Conservation (phyloP, 768 basidiomycete genomes). For the Hericium erinaceus region DNA sequence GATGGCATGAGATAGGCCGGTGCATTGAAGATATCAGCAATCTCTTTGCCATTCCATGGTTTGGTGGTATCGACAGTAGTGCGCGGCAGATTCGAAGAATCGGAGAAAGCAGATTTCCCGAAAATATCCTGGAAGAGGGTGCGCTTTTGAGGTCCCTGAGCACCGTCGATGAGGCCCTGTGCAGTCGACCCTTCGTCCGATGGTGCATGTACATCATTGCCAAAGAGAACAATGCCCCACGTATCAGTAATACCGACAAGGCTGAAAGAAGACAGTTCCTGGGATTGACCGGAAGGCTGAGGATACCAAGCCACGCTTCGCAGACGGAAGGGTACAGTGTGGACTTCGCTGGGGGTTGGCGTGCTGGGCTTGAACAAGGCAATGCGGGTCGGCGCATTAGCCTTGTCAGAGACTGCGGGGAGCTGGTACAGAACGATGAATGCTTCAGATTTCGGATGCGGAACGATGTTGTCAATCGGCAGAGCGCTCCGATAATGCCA, state of each 20-base stretch:
- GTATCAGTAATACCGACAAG: constrained; percentile 62
- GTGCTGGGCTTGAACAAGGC: constrained; percentile 41
- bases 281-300: constrained; percentile 21
- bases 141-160: constrained; percentile 25
- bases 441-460: constrained; percentile 46
- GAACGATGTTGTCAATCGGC: constrained; percentile 36
- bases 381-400: constrained; percentile 29
- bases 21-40: constrained; percentile 45
- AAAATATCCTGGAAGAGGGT: constrained; percentile 90
- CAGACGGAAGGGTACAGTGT: constrained; percentile 53
- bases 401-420: constrained; percentile 15
- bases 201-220: constrained; percentile 39
- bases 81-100: constrained; percentile 14
- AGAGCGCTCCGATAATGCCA: constrained; percentile 41
- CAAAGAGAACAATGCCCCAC: constrained; percentile 61
- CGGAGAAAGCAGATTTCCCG: constrained; percentile 60
- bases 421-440: constrained; percentile 49
- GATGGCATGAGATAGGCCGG: constrained; percentile 76
- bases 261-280: constrained; percentile 32
- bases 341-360: constrained; percentile 32
- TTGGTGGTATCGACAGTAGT: constrained; percentile 16
- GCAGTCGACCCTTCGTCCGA: constrained; percentile 35
- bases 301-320: constrained; percentile 36
- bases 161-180: constrained; percentile 25
- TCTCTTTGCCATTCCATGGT: constrained; percentile 33